These are phyloP conservation scores for Lyophyllum semitale DNA, from an alignment of 768 basidiomycete genomes.

Conservation along the genomic window DNA sequence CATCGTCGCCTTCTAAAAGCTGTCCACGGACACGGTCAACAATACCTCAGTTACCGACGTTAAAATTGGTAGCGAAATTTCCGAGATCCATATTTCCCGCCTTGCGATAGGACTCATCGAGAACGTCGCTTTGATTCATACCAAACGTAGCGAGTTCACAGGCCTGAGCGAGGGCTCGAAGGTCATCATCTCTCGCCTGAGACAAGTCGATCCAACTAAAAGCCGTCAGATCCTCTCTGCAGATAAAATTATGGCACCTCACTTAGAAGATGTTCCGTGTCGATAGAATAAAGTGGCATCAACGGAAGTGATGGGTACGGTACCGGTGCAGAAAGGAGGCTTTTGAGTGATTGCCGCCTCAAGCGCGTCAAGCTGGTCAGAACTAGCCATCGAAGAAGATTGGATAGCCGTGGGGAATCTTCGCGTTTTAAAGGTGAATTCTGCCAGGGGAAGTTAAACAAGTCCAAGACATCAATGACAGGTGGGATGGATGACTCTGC, in stretches of 20 bases:
- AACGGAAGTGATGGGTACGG: neutral
- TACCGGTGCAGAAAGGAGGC: slow-evolving; percentile 12
- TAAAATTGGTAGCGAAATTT: slow-evolving; percentile 36
- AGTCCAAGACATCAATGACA: no score
- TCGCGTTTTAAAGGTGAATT: no score
- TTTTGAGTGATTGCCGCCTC: slow-evolving; percentile 3
- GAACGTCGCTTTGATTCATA: slow-evolving; percentile 31
- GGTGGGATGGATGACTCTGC: no score
- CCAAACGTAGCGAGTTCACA: slow-evolving; percentile 47
- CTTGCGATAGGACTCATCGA: slow-evolving; percentile 48
- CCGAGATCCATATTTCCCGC: slow-evolving; percentile 42
- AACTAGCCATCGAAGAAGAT: neutral
- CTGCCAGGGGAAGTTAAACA: no score
- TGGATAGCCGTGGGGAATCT: no score
- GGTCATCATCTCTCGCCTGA: slow-evolving; percentile 3
- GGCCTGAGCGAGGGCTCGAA: slow-evolving; percentile 28
- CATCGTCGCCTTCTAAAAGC: slow-evolving; percentile 20
- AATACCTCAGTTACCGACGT: slow-evolving; percentile 10
- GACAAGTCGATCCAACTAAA: slow-evolving; percentile 12
- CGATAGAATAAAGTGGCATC: neutral
- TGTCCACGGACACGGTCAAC: slow-evolving; percentile 1
- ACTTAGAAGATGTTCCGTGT: neutral
- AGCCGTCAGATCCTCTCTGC: neutral
- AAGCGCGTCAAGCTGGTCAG: neutral
- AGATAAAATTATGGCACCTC: neutral